These are phyloP conservation scores for Boletus insuetus DNA, from an alignment of 768 basidiomycete species.

Conservation along the genomic window DNA sequence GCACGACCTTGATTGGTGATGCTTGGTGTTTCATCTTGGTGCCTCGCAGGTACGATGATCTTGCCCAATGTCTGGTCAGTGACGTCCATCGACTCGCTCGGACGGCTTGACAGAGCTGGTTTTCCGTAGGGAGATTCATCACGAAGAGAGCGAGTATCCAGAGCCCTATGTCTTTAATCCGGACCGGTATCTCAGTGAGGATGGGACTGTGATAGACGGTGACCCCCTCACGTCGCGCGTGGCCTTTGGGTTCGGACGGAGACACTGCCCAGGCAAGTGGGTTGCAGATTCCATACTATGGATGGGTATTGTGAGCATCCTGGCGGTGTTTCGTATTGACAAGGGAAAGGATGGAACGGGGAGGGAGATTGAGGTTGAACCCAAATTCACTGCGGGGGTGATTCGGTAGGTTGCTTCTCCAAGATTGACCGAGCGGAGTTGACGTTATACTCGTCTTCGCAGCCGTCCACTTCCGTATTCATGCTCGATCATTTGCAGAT, in stretches of 20 bases:
- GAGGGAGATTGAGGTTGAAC: conserved; percentile 22
- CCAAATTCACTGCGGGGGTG: conserved; percentile 32
- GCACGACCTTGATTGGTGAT: background rate
- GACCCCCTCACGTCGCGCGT: conserved; percentile 27
- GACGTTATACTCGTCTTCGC: conserved; percentile 16
- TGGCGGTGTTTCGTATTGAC: conserved; percentile 23
- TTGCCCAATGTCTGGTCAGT: conserved; percentile 31
- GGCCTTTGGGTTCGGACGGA: conserved; percentile 31
- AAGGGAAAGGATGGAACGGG: conserved; percentile 25
- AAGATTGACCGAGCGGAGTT: conserved; percentile 7
- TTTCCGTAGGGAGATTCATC: conserved; percentile 27
- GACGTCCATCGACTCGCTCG: background rate
- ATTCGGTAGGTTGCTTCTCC: conserved; percentile 26
- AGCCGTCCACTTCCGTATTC: conserved; percentile 31
- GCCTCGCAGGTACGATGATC: conserved; percentile 23
- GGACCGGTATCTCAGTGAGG: conserved; percentile 23
- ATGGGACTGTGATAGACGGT: conserved; percentile 22
- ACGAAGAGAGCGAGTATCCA: conserved; percentile 29
- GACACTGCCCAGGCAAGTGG: conserved; percentile 33
- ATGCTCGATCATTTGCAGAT: conserved; percentile 30
- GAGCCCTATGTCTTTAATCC: conserved; percentile 27
- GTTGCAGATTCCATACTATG: conserved; percentile 32
- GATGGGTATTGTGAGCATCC: conserved; percentile 30
- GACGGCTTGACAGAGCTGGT: background rate
- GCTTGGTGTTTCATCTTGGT: conserved; percentile 2